Base-by-base conservation (phyloP, 139 green algal genomes). In the Chlamydomonas sphaeroides region DNA sequence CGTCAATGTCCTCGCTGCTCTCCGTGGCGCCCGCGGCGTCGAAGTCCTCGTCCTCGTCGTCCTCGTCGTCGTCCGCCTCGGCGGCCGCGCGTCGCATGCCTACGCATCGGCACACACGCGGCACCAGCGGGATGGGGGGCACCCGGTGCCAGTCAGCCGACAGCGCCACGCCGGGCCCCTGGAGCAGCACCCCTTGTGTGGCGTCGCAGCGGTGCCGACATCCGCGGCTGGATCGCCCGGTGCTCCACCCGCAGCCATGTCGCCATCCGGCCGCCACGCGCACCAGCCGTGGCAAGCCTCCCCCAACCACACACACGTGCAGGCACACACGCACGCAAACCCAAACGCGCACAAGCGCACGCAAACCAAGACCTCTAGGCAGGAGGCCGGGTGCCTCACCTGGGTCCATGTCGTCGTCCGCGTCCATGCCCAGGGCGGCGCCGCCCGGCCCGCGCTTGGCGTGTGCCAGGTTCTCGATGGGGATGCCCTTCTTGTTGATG, bases 381-480 rank as follows among this genome's bases (percentile, higher is more conserved):
- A n/a, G n/a, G n/a, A n/a, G n/a, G n/a, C n/a, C n/a, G n/a, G n/a
- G n/a, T n/a, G 65, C 28, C 86, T 5, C 79, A 93, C 90, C 92
- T 41, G 85, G 89, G 73, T 94, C 92, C 65, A 92, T 79, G 61
- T 93, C 93, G n/a, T 92, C 93, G 10, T 88, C 88, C 41, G 91
- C 73, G 78, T 91, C 81, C n/a, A 90, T 49, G 14, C 65, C 51
- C 11, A 72, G 66, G 18, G 33, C 70, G 14, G 62, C 83, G 0
- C 87, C 93, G 6, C 84, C 90, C 5, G 93, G 93, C 3, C 93
- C 95, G 38, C 85, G 77, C 69, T 93, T 86, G 6, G 92, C 94
- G 77, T 95, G 88, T 62, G 85, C 84, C 56, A 98, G 85, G 90
- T 98, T 97, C 68, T 97, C 95, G 56, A 98, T 94, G 53, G 80